Evolutionary conservation across 2,329 filamentous ascomycete genomes (phyloP).

Genomic region (Chrysosphaeria jannelii): DNA sequence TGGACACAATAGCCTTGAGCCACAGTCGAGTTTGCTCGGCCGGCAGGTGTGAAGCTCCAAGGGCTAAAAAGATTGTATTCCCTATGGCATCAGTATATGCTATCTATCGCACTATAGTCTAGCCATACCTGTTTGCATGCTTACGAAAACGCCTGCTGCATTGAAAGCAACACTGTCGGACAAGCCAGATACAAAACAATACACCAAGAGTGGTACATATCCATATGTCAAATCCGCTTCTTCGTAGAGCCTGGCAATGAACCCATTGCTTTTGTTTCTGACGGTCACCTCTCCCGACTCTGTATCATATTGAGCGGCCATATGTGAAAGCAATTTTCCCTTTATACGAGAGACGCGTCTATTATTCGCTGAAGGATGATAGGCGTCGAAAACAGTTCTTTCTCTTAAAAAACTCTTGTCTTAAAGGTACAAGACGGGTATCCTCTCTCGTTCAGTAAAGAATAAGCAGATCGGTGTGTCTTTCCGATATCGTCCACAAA

Average conservation of each 20-base stretch:
- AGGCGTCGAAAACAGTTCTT: too few relatives aligned
- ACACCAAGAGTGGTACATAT: constrained; percentile 37
- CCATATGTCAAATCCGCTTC: constrained; percentile 9
- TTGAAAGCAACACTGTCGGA: constrained; percentile 48
- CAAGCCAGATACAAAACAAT: constrained; percentile 49
- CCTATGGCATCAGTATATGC: constrained; percentile 11
- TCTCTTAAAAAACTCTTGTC: too few relatives aligned
- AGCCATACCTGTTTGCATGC: constrained; percentile 44
- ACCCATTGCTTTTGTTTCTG: neutral
- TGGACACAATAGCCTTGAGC: constrained; percentile 42
- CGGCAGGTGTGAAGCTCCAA: constrained; percentile 25
- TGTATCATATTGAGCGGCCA: too few relatives aligned
- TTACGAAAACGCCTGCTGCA: constrained; percentile 54
- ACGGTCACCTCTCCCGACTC: too few relatives aligned
- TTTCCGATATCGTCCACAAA: too few relatives aligned
- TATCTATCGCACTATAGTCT: neutral
- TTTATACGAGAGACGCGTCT: too few relatives aligned
- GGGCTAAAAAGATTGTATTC: constrained; percentile 52
- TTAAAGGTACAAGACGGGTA: too few relatives aligned
- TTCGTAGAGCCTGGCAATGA: constrained; percentile 1
- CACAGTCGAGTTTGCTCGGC: constrained; percentile 24
- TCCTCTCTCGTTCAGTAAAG: too few relatives aligned
- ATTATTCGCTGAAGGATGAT: too few relatives aligned
- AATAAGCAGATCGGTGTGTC: too few relatives aligned
- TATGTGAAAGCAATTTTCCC: too few relatives aligned